A percentile compares a stretch with the other conserved stretches of the same genome.
These are phyloP conservation scores for Patellifolia procumbens DNA, from an alignment of 179 eudicot species.

Conservation along the genomic window DNA sequence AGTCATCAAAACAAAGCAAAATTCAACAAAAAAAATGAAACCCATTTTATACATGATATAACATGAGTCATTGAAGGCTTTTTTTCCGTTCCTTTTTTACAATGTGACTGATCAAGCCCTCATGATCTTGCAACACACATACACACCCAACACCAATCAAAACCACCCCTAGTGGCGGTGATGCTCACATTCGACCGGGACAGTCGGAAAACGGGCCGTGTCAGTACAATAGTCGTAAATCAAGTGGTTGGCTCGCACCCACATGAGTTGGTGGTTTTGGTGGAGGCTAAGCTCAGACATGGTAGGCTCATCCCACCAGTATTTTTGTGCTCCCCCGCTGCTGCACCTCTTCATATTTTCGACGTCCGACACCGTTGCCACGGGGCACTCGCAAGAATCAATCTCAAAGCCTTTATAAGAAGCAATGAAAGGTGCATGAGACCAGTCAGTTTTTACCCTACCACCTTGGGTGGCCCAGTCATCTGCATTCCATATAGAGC, in stretches of 20 bases:
- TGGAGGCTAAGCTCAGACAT: slow-evolving; percentile 67
- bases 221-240: slow-evolving; percentile 81
- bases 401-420: slow-evolving; percentile 68
- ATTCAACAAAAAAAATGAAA: not conserved
- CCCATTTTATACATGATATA: not conserved
- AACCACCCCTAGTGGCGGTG: slow-evolving; percentile 49
- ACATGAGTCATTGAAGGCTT: slow-evolving; percentile 1
- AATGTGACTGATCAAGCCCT: slow-evolving; percentile 1
- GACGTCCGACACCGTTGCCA: slow-evolving; percentile 29
- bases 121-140: not conserved
- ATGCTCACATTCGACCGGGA: slow-evolving; percentile 70
- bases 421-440: slow-evolving; percentile 80
- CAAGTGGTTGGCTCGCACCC: slow-evolving; percentile 79
- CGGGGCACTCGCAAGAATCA: slow-evolving; percentile 66
- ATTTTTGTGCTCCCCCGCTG: slow-evolving; percentile 41
- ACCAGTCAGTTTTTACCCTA: slow-evolving; percentile 74
- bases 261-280: slow-evolving; percentile 81
- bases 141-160: not conserved
- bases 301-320: slow-evolving; percentile 73
- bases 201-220: slow-evolving; percentile 55
- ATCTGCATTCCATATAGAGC: slow-evolving; percentile 93
- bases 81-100: not conserved
- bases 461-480: slow-evolving; percentile 99
- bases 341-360: slow-evolving; percentile 54
- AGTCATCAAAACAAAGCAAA: not conserved